Percentiles rank a stretch among this genome's conserved stretches.
Evolutionary conservation across 768 basidiomycete species (phyloP).

Genomic region (Hypholoma sublateritium): DNA sequence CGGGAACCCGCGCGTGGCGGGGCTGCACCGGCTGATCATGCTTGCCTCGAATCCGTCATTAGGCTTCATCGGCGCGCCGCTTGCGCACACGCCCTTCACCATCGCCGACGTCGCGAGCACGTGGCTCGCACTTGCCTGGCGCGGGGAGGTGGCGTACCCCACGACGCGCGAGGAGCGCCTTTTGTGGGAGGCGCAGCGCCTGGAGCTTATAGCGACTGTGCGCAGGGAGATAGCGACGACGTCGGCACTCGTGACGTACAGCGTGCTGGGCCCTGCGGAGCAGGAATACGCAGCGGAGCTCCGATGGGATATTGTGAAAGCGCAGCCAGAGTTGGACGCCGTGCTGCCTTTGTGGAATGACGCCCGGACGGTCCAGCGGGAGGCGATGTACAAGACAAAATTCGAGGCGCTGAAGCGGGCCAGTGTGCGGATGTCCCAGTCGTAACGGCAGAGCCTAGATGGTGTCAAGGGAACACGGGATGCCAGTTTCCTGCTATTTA

Average conservation of each 20-base stretch:
- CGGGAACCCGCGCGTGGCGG: constrained; percentile 40
- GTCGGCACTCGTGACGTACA: constrained; percentile 35
- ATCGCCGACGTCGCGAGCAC: constrained; percentile 50
- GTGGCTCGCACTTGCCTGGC: constrained; percentile 47
- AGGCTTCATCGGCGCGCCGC: constrained; percentile 43
- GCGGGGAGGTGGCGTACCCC: constrained; percentile 30
- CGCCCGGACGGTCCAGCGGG: constrained; percentile 27
- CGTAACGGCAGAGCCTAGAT: no score
- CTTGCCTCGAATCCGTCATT: constrained; percentile 47
- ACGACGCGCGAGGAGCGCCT: constrained; percentile 31
- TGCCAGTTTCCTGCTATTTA: no score
- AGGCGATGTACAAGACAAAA: constrained; percentile 36
- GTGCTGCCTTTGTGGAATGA: constrained; percentile 37
- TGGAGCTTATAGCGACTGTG: constrained; percentile 25
- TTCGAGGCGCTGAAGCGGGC: constrained; percentile 28
- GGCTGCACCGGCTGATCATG: constrained; percentile 44
- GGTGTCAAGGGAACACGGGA: no score
- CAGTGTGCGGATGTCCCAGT: not conserved
- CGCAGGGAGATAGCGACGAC: constrained; percentile 21
- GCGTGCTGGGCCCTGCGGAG: constrained; percentile 33
- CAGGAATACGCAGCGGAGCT: constrained; percentile 34
- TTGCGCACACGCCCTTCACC: constrained; percentile 47
- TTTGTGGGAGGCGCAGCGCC: constrained; percentile 35
- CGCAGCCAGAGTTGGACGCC: constrained; percentile 26
- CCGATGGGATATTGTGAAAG: constrained; percentile 31